Evolutionary conservation across 768 basidiomycete species (phyloP).

Genomic region (Nidularia sp.): DNA sequence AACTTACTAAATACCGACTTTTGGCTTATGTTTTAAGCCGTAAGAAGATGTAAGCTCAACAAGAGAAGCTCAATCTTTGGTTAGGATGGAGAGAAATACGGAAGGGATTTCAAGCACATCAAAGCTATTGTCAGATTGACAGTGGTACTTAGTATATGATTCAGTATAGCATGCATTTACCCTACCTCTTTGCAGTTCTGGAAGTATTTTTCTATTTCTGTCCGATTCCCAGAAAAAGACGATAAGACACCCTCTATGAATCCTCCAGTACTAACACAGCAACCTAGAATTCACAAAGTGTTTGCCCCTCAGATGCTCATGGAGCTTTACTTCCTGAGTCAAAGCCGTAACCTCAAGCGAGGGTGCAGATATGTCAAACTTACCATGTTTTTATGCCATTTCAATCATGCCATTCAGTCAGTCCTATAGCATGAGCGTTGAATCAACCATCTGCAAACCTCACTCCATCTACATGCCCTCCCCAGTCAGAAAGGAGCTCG

Average conservation of each 20-base stretch:
- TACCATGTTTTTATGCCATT: slow-evolving; percentile 31
- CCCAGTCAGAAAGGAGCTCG: slow-evolving; percentile 36
- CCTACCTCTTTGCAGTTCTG: slow-evolving; percentile 31
- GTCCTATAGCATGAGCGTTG: slow-evolving; percentile 35
- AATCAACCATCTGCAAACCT: slow-evolving; percentile 43
- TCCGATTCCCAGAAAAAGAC: slow-evolving; percentile 23
- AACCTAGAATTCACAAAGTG: slow-evolving; percentile 1
- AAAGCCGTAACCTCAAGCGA: not conserved
- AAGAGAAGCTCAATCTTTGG: slow-evolving; percentile 35
- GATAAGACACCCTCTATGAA: slow-evolving; percentile 34
- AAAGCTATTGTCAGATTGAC: slow-evolving; percentile 18
- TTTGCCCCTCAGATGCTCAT: not conserved
- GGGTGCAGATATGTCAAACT: not conserved
- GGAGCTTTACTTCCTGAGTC: not conserved
- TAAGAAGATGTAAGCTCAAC: slow-evolving; percentile 32
- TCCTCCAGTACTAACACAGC: slow-evolving; percentile 39
- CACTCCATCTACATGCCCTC: slow-evolving; percentile 37
- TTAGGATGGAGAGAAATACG: slow-evolving; percentile 40
- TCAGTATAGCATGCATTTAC: slow-evolving; percentile 8
- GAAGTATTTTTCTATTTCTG: slow-evolving; percentile 28
- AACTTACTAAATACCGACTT: slow-evolving; percentile 34
- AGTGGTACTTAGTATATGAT: not conserved
- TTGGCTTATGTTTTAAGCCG: slow-evolving; percentile 39
- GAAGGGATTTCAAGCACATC: slow-evolving; percentile 42
- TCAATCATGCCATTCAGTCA: slow-evolving; percentile 31